Conservation (phyloP, 257 asterid species). For the Lycium barbarum region DNA sequence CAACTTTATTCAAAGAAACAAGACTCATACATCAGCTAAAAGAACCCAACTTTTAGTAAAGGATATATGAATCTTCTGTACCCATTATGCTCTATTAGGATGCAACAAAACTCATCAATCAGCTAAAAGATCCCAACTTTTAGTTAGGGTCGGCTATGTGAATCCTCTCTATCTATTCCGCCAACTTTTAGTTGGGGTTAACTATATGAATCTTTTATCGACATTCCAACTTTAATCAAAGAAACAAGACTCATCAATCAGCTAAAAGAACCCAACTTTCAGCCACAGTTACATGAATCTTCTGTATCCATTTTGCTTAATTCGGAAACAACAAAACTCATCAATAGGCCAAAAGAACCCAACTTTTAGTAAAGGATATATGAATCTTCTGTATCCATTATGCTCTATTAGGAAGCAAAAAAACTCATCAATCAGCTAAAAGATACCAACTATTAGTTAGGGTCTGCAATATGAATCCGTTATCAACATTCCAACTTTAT, state of each 20-base stretch:
- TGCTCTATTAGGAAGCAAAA: neutral
- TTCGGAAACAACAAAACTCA: neutral
- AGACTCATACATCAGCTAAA: too few species aligned
- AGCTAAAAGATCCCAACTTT: neutral
- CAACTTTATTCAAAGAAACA: too few species aligned
- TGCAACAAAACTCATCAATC: conserved; percentile 18
- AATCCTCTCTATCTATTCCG: neutral
- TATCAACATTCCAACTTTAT: too few species aligned
- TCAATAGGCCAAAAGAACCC: neutral
- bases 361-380: too few species aligned
- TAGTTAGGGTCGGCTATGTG: neutral
- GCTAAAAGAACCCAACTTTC: neutral
- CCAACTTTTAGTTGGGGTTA: neutral
- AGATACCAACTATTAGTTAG: neutral
- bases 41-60: neutral
- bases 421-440: neutral
- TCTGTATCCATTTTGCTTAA: neutral
- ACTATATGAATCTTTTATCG: neutral
- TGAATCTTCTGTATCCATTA: neutral
- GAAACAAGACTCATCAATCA: neutral
- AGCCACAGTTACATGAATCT: neutral
- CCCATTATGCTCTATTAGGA: neutral
- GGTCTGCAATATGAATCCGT: too few species aligned
- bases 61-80: neutral
- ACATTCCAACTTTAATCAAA: neutral